A percentile compares a stretch with the other conserved stretches of the same genome.
phyloP scores from a whole-genome alignment of 805 yeast genomes.

The Candida wancherniae region DNA sequence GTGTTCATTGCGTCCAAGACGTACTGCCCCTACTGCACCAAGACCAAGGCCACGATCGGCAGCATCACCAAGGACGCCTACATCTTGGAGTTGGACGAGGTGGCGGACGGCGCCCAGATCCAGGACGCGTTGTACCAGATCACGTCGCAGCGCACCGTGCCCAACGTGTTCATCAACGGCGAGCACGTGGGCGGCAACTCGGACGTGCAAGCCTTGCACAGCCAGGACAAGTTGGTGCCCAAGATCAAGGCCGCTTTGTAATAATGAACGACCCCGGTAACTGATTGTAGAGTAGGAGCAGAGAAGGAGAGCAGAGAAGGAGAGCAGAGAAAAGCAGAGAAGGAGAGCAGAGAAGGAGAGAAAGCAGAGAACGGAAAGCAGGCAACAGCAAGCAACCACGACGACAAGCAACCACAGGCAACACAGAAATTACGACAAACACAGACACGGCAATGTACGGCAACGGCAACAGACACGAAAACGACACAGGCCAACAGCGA shows the following conservation, averaged over 20 bases:
- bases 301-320: too few species aligned
- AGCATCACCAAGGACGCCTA: constrained; percentile 38
- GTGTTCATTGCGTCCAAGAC: constrained; percentile 63
- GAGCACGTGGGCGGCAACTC: constrained; percentile 95
- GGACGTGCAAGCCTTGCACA: constrained; percentile 70
- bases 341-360: too few species aligned
- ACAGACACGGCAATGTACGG: too few species aligned
- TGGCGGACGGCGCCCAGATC: constrained; percentile 23
- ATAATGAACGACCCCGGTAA: too few species aligned
- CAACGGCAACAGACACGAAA: too few species aligned
- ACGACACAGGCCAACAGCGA: too few species aligned
- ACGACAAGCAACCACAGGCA: too few species aligned
- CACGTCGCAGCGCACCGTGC: constrained; percentile 91
- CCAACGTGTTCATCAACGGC: constrained; percentile 85
- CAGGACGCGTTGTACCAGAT: constrained; percentile 40
- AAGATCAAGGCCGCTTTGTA: constrained; percentile 21
- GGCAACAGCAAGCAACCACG: too few species aligned
- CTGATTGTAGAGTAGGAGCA: too few species aligned
- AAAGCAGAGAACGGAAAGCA: too few species aligned
- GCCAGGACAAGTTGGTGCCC: constrained; percentile 53
- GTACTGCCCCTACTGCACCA: constrained; percentile 28
- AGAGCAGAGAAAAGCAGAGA: too few species aligned
- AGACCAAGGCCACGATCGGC: constrained; percentile 20
- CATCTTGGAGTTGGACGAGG: constrained; percentile 26
- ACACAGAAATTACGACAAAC: too few species aligned